phyloP scores from a whole-genome alignment of 305 asterid genomes.

The Fraxinus greggii region DNA sequence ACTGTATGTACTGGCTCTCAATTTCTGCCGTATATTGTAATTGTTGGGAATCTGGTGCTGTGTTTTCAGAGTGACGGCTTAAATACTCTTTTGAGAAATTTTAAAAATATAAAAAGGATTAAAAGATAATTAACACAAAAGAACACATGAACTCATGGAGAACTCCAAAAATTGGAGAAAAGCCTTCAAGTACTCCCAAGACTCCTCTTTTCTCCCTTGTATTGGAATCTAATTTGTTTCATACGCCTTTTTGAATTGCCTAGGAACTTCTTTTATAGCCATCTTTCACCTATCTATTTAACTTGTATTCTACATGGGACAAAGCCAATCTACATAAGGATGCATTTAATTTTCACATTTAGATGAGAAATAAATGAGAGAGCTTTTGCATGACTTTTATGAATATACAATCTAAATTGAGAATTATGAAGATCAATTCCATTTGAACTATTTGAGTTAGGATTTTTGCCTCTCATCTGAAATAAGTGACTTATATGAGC shows the following conservation, averaged over 20 bases:
- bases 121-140: not conserved
- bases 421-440: conserved; percentile 1
- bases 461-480: not conserved
- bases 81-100: not conserved
- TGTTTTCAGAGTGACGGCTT: not conserved
- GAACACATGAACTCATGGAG: not conserved
- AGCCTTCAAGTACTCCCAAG: not conserved
- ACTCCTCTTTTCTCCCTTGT: not conserved
- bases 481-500: conserved; percentile 5
- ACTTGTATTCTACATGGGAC: not conserved
- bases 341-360: not conserved
- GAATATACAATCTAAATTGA: not conserved
- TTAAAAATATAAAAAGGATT: not conserved
- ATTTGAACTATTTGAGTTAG: not conserved
- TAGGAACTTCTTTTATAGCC: not conserved
- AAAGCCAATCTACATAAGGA: not conserved
- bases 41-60: not conserved
- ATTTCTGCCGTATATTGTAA: not conserved
- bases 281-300: not conserved
- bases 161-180: not conserved
- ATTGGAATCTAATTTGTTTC: not conserved
- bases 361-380: not conserved
- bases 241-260: not conserved
- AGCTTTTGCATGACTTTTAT: not conserved
- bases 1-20: not conserved